Conservation (phyloP, 2,329 filamentous ascomycete genomes). For the Colletotrichum sp. region DNA sequence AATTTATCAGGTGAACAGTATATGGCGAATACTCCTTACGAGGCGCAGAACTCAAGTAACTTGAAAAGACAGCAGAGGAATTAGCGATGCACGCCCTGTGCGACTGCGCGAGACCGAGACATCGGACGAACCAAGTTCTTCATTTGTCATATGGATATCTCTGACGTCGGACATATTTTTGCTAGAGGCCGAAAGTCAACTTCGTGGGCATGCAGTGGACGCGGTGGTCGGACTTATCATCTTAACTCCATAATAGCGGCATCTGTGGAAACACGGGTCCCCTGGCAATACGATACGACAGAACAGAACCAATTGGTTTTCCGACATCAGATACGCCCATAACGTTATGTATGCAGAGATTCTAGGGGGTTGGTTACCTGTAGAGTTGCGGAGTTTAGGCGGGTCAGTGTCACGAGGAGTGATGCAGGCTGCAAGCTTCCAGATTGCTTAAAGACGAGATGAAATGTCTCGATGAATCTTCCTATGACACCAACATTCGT, state of each 20-base stretch:
- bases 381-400: background rate
- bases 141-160: background rate
- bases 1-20: fast-evolving
- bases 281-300: background rate
- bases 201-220: background rate
- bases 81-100: background rate
- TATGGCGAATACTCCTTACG: background rate
- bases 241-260: background rate
- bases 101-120: background rate
- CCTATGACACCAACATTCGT: background rate
- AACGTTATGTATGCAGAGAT: background rate
- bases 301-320: background rate
- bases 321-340: background rate
- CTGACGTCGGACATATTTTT: background rate
- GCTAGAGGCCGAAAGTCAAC: background rate
- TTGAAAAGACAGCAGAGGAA: fast-evolving
- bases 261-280: background rate
- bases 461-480: background rate
- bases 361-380: background rate
- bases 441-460: background rate
- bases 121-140: background rate
- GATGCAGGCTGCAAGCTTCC: background rate
- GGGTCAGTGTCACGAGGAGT: background rate
- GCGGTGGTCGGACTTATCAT: background rate
- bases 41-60: too few relatives aligned